These are phyloP conservation scores for Furcasterigmium furcatum DNA, from an alignment of 2,329 filamentous ascomycete species.

Conservation along the genomic window DNA sequence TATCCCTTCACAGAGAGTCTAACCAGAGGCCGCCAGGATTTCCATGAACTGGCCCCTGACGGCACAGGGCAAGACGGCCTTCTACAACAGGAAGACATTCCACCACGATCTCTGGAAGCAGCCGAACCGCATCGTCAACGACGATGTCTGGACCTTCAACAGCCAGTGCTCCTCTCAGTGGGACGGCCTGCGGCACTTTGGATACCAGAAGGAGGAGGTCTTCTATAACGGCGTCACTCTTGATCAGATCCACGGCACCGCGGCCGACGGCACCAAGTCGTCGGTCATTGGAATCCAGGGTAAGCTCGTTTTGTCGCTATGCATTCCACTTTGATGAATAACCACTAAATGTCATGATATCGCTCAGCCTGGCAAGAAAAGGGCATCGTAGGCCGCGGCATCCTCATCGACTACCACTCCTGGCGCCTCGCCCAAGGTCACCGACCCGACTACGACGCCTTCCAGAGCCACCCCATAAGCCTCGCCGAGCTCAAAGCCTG, in stretches of 20 bases:
- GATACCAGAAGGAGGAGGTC: conserved; percentile 29
- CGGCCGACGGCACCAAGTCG: conserved; percentile 13
- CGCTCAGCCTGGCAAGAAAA: conserved; percentile 12
- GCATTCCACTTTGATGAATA: too few species aligned
- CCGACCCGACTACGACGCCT: conserved; percentile 11
- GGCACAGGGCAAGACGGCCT: conserved; percentile 23
- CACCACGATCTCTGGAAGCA: conserved; percentile 25
- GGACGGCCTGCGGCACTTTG: conserved; percentile 34
- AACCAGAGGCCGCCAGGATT: conserved; percentile 16
- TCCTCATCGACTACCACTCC: conserved; percentile 48
- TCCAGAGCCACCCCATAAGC: conserved; percentile 8
- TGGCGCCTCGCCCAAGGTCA: conserved; percentile 34
- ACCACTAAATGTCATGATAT: too few species aligned
- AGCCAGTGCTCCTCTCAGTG: conserved; percentile 34
- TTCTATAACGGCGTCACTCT: conserved; percentile 25
- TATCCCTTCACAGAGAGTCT: too few species aligned
- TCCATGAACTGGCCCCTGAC: conserved; percentile 29
- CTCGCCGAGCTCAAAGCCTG: conserved; percentile 11
- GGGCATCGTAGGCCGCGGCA: conserved; percentile 45
- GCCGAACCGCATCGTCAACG: conserved; percentile 21
- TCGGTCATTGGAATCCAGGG: conserved; percentile 13
- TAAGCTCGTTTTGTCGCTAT: too few species aligned
- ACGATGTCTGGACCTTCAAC: conserved; percentile 28
- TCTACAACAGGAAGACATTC: conserved; percentile 24
- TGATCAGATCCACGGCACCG: conserved; percentile 46